Conservation (phyloP, 345 rosid genomes). For the Raphanus raphanistrum region DNA sequence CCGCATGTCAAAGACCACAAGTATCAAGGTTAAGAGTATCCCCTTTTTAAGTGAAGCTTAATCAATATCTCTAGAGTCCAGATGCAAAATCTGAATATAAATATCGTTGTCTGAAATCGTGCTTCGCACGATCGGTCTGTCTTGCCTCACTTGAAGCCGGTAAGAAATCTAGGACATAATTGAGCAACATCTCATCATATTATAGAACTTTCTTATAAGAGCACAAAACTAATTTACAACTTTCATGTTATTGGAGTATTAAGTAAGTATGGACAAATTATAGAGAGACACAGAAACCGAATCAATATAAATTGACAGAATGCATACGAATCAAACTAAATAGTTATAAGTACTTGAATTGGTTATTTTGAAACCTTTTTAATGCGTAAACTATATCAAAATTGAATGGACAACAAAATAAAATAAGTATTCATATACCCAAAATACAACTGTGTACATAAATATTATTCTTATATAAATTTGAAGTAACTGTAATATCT, state of each 20-base stretch:
- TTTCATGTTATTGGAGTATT: background rate
- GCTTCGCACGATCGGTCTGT: conserved; percentile 23
- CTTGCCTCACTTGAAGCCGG: conserved; percentile 12
- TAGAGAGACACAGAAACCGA: background rate
- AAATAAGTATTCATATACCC: too few relatives aligned
- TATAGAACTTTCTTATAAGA: background rate
- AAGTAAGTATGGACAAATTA: background rate
- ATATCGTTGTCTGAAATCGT: conserved; percentile 22
- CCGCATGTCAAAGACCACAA: conserved; percentile 24
- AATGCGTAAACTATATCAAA: too few relatives aligned
- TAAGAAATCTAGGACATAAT: conserved; percentile 1
- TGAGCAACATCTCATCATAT: background rate
- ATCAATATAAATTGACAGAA: background rate
- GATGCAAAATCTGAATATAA: conserved; percentile 13
- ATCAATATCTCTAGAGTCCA: conserved; percentile 11
- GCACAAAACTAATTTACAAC: background rate
- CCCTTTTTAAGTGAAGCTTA: background rate
- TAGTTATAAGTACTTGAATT: too few relatives aligned
- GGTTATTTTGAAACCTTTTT: too few relatives aligned
- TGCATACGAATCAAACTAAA: background rate
- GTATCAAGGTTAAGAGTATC: conserved; percentile 5
- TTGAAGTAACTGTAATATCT: too few relatives aligned
- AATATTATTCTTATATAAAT: too few relatives aligned
- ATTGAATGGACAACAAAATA: too few relatives aligned
- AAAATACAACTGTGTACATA: too few relatives aligned